Conservation (phyloP, 176 grass and related monocot species). For the Phoenix roebelenii region DNA sequence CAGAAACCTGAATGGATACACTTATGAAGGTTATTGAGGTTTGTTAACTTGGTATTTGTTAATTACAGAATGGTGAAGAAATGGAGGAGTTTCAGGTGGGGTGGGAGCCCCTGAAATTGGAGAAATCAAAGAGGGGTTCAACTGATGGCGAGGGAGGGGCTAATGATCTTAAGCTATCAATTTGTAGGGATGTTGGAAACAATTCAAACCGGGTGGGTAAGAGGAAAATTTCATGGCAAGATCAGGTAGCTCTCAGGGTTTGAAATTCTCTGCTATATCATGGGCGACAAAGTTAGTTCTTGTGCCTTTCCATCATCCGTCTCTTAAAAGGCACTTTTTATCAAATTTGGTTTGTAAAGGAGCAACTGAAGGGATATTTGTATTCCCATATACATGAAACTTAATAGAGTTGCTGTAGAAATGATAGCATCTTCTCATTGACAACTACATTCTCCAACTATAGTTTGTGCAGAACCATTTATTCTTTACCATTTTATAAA, state of each 20-base stretch:
- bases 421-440: too few relatives aligned
- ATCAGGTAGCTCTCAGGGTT: conserved; percentile 43
- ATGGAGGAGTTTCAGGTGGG: conserved; percentile 13
- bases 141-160: conserved; percentile 20
- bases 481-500: too few relatives aligned
- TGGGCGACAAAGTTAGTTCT: background rate
- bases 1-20: too few relatives aligned
- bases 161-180: conserved; percentile 17
- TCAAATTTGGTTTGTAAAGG: background rate
- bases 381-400: background rate
- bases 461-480: too few relatives aligned
- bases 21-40: too few relatives aligned
- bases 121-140: conserved; percentile 4
- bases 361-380: background rate
- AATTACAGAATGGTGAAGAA: conserved; percentile 37
- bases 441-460: too few relatives aligned
- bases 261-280: conserved; percentile 12
- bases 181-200: conserved; percentile 45
- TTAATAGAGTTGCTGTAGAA: too few relatives aligned
- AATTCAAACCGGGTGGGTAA: conserved; percentile 38
- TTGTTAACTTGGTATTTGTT: background rate
- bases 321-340: background rate
- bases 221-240: conserved; percentile 62
- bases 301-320: background rate
- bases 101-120: conserved; percentile 7